These are phyloP conservation scores for Solanum gracilifrons DNA, from an alignment of 257 asterid species.

Conservation along the genomic window DNA sequence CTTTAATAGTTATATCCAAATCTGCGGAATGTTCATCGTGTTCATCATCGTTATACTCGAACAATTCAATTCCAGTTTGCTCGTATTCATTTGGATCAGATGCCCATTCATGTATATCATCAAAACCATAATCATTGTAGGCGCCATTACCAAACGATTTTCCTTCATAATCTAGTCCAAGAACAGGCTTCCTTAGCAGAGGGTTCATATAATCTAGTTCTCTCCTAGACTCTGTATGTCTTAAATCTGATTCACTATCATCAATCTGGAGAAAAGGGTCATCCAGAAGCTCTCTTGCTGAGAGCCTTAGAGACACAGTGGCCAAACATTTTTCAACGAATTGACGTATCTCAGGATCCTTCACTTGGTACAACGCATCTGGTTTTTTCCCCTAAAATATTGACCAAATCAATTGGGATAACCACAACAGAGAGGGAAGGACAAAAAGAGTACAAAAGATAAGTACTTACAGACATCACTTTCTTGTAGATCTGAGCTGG, in stretches of 20 bases:
- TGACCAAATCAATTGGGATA: background rate
- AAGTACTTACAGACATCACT: slow-evolving; percentile 36
- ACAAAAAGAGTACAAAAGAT: background rate
- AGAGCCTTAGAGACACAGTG: slow-evolving; percentile 31
- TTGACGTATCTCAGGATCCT: slow-evolving; percentile 36
- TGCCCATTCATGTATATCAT: slow-evolving; percentile 23
- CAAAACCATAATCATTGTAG: slow-evolving; percentile 17
- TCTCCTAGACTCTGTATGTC: slow-evolving; percentile 11
- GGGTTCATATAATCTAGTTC: slow-evolving; percentile 17
- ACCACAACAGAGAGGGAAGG: background rate
- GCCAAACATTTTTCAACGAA: slow-evolving; percentile 42
- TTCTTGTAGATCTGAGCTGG: slow-evolving; percentile 49
- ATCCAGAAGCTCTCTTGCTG: slow-evolving; percentile 37
- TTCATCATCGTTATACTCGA: slow-evolving; percentile 22
- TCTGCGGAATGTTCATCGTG: slow-evolving; percentile 11
- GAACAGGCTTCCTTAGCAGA: slow-evolving; percentile 16
- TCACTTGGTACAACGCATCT: slow-evolving; percentile 27
- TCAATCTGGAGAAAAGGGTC: slow-evolving; percentile 33
- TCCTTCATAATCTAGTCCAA: slow-evolving; percentile 13
- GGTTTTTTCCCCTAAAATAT: slow-evolving; percentile 32
- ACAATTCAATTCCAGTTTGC: slow-evolving; percentile 32
- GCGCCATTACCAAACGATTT: slow-evolving; percentile 12
- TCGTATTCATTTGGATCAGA: slow-evolving; percentile 22
- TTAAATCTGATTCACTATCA: slow-evolving; percentile 13
- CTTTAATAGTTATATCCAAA: slow-evolving; percentile 37